Percentiles rank a stretch among this genome's conserved stretches.
Conservation (phyloP, 2,329 filamentous ascomycete species). For the Fusarium austroafricanum region DNA sequence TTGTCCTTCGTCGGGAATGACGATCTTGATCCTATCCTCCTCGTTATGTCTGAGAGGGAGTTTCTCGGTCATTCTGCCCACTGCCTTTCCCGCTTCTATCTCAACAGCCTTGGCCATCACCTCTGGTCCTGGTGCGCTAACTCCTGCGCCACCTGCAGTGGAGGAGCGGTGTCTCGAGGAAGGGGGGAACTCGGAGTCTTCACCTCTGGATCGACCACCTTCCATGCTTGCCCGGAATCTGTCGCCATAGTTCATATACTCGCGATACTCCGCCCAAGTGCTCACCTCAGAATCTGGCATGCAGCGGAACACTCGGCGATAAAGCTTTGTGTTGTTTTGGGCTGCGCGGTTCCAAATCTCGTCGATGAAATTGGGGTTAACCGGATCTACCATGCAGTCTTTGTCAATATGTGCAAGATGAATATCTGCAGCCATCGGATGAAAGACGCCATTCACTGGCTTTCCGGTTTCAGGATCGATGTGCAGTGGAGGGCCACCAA, state of each 20-base stretch:
- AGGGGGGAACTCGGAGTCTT: constrained; percentile 61
- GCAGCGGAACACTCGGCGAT: constrained; percentile 92
- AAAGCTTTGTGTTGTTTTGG: constrained; percentile 95
- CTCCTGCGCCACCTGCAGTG: constrained; percentile 54
- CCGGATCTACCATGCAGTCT: constrained; percentile 93
- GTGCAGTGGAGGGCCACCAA: constrained; percentile 76
- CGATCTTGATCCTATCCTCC: constrained; percentile 49
- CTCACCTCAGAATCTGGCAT: constrained; percentile 96
- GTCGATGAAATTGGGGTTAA: constrained; percentile 84
- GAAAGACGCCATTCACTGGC: constrained; percentile 57
- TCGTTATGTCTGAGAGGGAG: constrained; percentile 35
- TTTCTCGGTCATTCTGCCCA: constrained; percentile 47
- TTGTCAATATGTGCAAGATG: constrained; percentile 79
- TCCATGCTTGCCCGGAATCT: constrained; percentile 78
- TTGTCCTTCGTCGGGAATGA: constrained; percentile 48
- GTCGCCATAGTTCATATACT: constrained; percentile 81
- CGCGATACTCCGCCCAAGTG: constrained; percentile 93
- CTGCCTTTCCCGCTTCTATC: constrained; percentile 50
- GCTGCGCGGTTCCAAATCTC: constrained; percentile 90
- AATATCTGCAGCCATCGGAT: constrained; percentile 74
- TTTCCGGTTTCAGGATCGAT: constrained; percentile 64
- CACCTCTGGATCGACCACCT: constrained; percentile 62
- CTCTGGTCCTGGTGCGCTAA: constrained; percentile 57
- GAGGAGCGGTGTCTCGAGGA: constrained; percentile 49
- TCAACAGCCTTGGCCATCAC: constrained; percentile 52